Base-by-base conservation (phyloP, 2,329 filamentous ascomycete species). In the Aspergillus thermomutatus region DNA sequence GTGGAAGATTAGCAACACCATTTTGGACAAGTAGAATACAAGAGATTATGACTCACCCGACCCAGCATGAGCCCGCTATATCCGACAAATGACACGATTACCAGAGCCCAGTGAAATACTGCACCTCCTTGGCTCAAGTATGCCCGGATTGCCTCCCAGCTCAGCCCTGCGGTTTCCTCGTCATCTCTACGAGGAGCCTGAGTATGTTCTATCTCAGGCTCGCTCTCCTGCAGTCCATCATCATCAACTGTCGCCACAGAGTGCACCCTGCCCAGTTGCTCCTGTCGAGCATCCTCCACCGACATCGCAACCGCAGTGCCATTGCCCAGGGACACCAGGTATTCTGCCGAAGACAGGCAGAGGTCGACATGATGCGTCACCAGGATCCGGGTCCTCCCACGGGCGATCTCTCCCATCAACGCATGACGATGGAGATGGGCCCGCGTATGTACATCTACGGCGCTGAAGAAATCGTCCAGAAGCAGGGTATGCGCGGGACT, bases 381-480 rank as follows among this genome's bases (percentile, higher is more conserved):
- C 3, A 94, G 76, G 49, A 94, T 90, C 28, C 90, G 79, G 1
- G 91, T 94, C 54, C 91, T 79, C 0, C 85, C 86, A 23, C 79
- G 73, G 58, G 87, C 87, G 8, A 93, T 80, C 50, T 88, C 83
- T 4, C 90, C 90, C 2, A 83, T 87, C 2, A 93, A 78, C 59
- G 87, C 91, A 55, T 90, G 82, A 61, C 92, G 88, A 62, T 90
- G 91, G 50, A 93, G 87, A 65, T 91, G 88, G 27, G 88, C 83
- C 17, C 90, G 90, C 28, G 92, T 90, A 66, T 92, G 89, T 3
- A 89, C 87, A 71, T 95, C 91, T 8, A 94, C 85, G 9, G 90
- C 78, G 67, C 87, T 91, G 71, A 95, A 92, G 43, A 93, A 90
- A 67, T 95, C 91, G 69, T 95, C 91, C 65, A 94, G 80, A 19